Conservation (phyloP, 1,139 yeast genomes). For the Meyerozyma carpophila region DNA sequence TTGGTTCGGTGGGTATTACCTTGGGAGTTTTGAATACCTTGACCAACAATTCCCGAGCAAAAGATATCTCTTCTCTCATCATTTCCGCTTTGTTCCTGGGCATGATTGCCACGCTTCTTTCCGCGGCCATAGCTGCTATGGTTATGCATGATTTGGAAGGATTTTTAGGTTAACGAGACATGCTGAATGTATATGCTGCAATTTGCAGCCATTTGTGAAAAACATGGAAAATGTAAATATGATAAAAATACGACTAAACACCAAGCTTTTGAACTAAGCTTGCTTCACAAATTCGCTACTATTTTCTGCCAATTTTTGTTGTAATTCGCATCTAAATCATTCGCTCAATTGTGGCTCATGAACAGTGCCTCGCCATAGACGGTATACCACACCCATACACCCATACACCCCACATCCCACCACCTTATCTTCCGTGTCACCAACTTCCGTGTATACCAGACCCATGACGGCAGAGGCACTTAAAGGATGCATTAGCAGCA, state of each 20-base stretch:
- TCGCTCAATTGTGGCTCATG: no score
- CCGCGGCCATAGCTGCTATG: constrained; percentile 68
- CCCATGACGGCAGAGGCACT: neutral
- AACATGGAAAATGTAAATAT: neutral
- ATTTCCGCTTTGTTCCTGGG: constrained; percentile 52
- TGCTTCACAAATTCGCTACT: no score
- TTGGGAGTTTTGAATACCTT: constrained; percentile 58
- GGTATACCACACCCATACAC: neutral
- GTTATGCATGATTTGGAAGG: constrained; percentile 47
- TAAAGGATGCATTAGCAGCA: constrained; percentile 47
- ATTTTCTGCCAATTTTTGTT: no score
- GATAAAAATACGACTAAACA: no score
- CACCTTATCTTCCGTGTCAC: neutral
- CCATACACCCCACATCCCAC: neutral
- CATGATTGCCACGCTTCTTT: constrained; percentile 49
- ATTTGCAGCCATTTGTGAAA: neutral
- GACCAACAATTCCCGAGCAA: constrained; percentile 47
- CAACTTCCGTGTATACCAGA: neutral
- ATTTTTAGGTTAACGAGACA: constrained; percentile 6
- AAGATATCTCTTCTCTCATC: constrained; percentile 45
- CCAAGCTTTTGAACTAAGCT: no score
- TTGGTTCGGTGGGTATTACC: constrained; percentile 62
- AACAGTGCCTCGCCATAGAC: no score
- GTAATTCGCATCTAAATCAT: no score
- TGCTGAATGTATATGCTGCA: neutral